Evolutionary conservation across 257 asterid species (phyloP), one percentile per base, ranked within the genome.

Genomic region (Vinca minor): DNA sequence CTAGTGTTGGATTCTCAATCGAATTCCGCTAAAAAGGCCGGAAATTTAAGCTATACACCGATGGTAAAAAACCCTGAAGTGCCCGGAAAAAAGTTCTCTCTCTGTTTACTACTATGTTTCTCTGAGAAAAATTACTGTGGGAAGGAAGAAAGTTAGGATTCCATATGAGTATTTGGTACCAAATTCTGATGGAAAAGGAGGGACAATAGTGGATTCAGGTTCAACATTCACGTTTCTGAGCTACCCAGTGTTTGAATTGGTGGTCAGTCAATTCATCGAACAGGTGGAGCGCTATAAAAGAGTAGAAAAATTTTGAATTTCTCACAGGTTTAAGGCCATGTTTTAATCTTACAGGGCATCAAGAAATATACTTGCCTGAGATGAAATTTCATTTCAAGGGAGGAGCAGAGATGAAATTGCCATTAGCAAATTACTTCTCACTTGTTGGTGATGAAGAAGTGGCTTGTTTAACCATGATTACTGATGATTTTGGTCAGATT

Each of bases 121-220:
- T 1, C 61, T 90, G 10, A 79, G 74, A 64, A 71, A 74, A 63
- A 83, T 91, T 42, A 77, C 63, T 1, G 79, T 91, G n/a, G 98
- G 98, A n/a, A 87, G 82, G 39, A 64, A 73, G 47, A 84, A 64
- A 61, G 84, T 87, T 23, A 56, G 76, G 44, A 73, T 90, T 15
- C 76, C 85, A 1, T 59, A 82, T 68, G 67, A 78, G 64, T 61
- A 83, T 59, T 46, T 83, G 61, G 52, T 64, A 0, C 86, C 84
- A 1, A 88, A 82, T 66, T 56, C 81, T 0, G 63, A 68, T 20
- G 98, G 96, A 21, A 82, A 84, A 45, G 89, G 95, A 2, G 96
- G 98, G 73, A 78, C 97, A 0, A 84, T 91, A 14, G 94, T 91
- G 0, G 98, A 91, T 75, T 91, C 98, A 0, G 98, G 98, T 5